phyloP scores from a whole-genome alignment of 2,329 filamentous ascomycete species.

The Phoma sp. region DNA sequence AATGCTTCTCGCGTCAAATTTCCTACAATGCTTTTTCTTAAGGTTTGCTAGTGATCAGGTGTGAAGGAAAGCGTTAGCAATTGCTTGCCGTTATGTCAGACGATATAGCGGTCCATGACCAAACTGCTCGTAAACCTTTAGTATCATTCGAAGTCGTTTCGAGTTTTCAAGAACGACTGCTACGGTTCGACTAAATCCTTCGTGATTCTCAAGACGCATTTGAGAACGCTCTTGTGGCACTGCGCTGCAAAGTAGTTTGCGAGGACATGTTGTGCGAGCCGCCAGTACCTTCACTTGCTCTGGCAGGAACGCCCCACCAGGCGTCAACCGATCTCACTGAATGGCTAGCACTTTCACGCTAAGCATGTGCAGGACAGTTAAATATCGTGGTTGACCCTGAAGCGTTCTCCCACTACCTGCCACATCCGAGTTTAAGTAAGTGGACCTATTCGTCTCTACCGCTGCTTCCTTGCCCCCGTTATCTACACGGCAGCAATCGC shows the following conservation, averaged over 20 bases:
- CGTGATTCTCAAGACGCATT: not conserved
- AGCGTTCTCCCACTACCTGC: not conserved
- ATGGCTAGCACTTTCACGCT: not conserved
- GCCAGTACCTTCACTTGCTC: constrained; percentile 8
- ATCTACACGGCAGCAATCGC: not conserved
- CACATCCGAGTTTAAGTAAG: not conserved
- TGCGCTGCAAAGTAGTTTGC: not conserved
- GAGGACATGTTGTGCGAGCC: not conserved
- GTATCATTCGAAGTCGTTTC: too few species aligned
- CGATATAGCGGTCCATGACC: too few species aligned
- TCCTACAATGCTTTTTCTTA: too few species aligned
- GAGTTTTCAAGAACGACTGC: not conserved
- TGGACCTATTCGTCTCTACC: not conserved
- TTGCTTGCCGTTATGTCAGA: too few species aligned
- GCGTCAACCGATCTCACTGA: not conserved
- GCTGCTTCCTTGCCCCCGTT: not conserved
- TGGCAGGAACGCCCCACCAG: not conserved
- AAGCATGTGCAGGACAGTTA: not conserved
- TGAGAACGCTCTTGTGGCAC: too few species aligned
- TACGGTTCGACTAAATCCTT: too few species aligned
- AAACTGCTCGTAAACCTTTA: too few species aligned
- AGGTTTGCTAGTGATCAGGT: too few species aligned
- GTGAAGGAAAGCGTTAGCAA: too few species aligned
- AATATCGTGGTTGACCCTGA: not conserved
- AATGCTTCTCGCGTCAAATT: too few species aligned